Conservation (phyloP, 202 grass and related monocot species). For the Bolboschoenoplectus hybrid region DNA sequence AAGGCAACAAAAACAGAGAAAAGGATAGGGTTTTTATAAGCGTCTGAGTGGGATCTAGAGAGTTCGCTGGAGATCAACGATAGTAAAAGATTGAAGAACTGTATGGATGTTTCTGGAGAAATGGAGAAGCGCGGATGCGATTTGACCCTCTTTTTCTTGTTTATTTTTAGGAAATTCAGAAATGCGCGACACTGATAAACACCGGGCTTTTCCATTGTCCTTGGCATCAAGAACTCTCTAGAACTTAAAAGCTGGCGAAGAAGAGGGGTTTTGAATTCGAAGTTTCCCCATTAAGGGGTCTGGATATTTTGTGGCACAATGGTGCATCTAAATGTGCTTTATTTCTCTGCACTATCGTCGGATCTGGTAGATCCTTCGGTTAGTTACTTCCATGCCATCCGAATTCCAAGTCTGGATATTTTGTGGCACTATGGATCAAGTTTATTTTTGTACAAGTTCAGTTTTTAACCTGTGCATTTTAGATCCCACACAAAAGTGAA, state of each 20-base stretch:
- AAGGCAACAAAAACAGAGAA: not conserved
- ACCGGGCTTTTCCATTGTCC: not conserved
- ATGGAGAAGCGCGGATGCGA: not conserved
- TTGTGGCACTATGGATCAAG: too few species aligned
- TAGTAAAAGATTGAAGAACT: not conserved
- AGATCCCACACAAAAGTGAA: not conserved
- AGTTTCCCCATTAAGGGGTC: not conserved
- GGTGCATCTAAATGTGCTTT: not conserved
- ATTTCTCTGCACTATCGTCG: not conserved
- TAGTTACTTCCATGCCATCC: too few species aligned
- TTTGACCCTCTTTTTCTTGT: not conserved
- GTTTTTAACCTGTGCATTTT: too few species aligned
- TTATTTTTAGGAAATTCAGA: not conserved
- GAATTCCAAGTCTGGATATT: too few species aligned
- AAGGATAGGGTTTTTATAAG: not conserved
- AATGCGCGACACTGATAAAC: not conserved
- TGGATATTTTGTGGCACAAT: not conserved
- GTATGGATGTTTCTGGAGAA: slow-evolving; percentile 28
- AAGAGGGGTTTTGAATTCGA: not conserved
- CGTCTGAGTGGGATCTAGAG: slow-evolving; percentile 43
- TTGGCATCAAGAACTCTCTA: not conserved
- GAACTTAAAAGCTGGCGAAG: not conserved
- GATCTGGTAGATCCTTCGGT: not conserved
- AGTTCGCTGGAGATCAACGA: slow-evolving; percentile 19
- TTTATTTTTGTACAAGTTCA: too few species aligned